These are phyloP conservation scores for Talaromyces atroroseus DNA, from an alignment of 2,329 filamentous ascomycete species.

Conservation along the genomic window DNA sequence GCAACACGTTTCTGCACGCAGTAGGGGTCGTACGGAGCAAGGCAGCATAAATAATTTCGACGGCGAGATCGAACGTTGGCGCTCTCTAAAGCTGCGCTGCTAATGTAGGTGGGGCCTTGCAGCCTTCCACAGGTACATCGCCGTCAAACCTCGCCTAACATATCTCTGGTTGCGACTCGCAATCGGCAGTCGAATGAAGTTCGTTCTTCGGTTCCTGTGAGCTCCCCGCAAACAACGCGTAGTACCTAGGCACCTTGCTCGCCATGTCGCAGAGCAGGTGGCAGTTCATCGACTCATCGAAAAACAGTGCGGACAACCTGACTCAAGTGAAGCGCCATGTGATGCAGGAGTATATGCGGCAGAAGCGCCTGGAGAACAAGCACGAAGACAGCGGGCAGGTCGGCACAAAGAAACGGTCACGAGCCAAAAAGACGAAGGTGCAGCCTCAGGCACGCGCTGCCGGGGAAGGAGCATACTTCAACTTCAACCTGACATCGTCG, in stretches of 20 bases:
- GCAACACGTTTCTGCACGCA: too few relatives aligned
- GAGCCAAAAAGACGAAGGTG: background rate
- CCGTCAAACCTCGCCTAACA: too few relatives aligned
- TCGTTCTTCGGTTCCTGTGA: background rate
- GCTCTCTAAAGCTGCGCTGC: too few relatives aligned
- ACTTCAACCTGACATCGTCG: too few relatives aligned
- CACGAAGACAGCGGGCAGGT: conserved; percentile 7
- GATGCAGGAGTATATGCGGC: conserved; percentile 40
- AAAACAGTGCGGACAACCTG: conserved; percentile 30
- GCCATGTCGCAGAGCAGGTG: conserved; percentile 21
- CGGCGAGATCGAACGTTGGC: too few relatives aligned
- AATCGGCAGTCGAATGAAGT: background rate
- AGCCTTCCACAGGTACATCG: too few relatives aligned
- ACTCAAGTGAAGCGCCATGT: conserved; percentile 41
- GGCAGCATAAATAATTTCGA: too few relatives aligned
- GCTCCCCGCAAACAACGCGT: too few relatives aligned
- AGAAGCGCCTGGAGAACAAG: conserved; percentile 22
- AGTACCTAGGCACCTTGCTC: too few relatives aligned
- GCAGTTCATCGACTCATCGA: conserved; percentile 38
- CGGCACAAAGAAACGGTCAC: conserved; percentile 3
- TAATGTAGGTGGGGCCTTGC: too few relatives aligned
- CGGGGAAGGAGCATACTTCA: background rate
- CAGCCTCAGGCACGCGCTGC: background rate
- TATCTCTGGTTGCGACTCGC: background rate
- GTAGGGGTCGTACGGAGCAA: too few relatives aligned